phyloP scores from a whole-genome alignment of 768 basidiomycete species.

The Amyloporia xantha region DNA sequence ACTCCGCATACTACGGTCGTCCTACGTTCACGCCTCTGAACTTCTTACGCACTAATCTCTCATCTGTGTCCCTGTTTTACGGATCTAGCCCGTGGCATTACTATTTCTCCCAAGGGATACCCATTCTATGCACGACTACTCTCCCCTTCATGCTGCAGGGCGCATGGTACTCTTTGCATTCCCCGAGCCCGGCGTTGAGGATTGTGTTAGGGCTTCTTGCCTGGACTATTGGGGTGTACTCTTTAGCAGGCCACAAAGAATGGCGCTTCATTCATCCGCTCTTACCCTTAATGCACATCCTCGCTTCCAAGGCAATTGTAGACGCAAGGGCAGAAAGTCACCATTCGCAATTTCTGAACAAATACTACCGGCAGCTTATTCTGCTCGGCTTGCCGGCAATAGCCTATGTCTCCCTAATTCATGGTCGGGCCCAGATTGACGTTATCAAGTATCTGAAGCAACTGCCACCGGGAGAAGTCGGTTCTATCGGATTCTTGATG shows the following conservation, averaged over 20 bases:
- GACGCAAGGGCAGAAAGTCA: constrained; percentile 23
- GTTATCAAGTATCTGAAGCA: constrained; percentile 64
- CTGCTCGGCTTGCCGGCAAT: constrained; percentile 52
- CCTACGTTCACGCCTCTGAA: constrained; percentile 72
- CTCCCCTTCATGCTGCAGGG: constrained; percentile 72
- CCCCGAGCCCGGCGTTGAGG: constrained; percentile 10
- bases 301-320: constrained; percentile 68
- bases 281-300: constrained; percentile 74
- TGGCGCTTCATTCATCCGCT: constrained; percentile 96
- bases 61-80: constrained; percentile 88
- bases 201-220: constrained; percentile 43
- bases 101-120: constrained; percentile 81
- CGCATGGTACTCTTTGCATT: constrained; percentile 29
- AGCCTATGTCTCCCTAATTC: constrained; percentile 67
- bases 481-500: constrained; percentile 75
- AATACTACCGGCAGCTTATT: constrained; percentile 34
- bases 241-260: constrained; percentile 88
- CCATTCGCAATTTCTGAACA: constrained; percentile 26
- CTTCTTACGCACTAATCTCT: constrained; percentile 79
- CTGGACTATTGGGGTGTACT: constrained; percentile 69
- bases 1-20: constrained; percentile 64
- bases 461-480: constrained; percentile 42
- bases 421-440: constrained; percentile 72
- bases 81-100: constrained; percentile 84
- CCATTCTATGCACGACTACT: constrained; percentile 68